Evolutionary conservation across 2,329 filamentous ascomycete genomes (phyloP).

Genomic region (Akanthomyces dipterigenus): DNA sequence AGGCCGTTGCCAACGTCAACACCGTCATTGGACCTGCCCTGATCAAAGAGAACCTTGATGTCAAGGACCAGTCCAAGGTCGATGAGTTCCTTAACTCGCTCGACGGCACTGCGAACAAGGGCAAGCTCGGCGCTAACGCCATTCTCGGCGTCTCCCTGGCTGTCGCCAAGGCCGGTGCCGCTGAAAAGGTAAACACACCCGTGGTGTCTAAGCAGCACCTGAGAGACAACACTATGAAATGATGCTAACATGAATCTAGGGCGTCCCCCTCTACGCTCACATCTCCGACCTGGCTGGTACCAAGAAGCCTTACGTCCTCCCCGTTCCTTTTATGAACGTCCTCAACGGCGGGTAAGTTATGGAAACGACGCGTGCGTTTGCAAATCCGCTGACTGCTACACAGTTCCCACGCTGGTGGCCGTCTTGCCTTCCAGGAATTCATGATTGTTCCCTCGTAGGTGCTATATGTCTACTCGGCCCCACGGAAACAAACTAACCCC

Average conservation of each 20-base stretch:
- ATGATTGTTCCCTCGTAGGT: conserved; percentile 82
- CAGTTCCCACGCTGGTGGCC: conserved; percentile 92
- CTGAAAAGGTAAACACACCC: conserved; percentile 59
- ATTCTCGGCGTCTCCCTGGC: conserved; percentile 81
- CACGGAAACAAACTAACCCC: conserved; percentile 15
- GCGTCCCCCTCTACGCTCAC: conserved; percentile 79
- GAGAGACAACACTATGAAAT: no score
- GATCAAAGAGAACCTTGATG: conserved; percentile 76
- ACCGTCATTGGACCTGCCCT: conserved; percentile 69
- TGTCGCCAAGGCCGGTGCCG: conserved; percentile 81
- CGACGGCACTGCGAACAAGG: conserved; percentile 81
- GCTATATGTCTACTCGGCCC: background rate
- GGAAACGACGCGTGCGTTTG: background rate
- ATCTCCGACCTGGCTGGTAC: conserved; percentile 81
- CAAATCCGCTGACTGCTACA: conserved; percentile 15
- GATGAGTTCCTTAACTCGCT: conserved; percentile 81
- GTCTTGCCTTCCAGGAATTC: conserved; percentile 92
- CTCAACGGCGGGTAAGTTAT: conserved; percentile 62
- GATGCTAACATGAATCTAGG: conserved; percentile 32
- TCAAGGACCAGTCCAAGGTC: conserved; percentile 79
- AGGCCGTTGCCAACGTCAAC: conserved; percentile 85
- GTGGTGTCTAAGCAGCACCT: background rate
- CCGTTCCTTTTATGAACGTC: conserved; percentile 91
- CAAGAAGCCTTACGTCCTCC: conserved; percentile 87
- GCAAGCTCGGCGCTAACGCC: conserved; percentile 80